phyloP scores from a whole-genome alignment of 2,329 filamentous ascomycete species.

The Fusarium incarnatum region DNA sequence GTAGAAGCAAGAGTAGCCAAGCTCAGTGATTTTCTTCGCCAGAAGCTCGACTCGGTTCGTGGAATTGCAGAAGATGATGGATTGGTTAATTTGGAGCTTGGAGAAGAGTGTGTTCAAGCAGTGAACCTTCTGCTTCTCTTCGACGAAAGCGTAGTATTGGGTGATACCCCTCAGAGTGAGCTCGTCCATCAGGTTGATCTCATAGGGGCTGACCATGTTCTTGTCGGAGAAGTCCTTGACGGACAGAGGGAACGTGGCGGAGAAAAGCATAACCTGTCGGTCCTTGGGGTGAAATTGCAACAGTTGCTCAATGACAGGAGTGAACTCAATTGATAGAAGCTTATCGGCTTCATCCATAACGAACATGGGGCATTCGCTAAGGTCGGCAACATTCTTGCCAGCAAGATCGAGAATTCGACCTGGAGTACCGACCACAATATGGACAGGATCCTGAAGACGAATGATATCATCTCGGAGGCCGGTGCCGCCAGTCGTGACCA shows the following conservation, averaged over 20 bases:
- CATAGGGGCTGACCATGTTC: slow-evolving; percentile 95
- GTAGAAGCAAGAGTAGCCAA: slow-evolving; percentile 99
- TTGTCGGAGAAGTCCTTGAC: slow-evolving; percentile 99
- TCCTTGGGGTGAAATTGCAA: slow-evolving; percentile 96
- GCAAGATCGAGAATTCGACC: slow-evolving; percentile 96
- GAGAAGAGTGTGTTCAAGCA: slow-evolving; percentile 99
- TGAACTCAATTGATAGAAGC: slow-evolving; percentile 95
- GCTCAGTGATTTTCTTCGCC: slow-evolving; percentile 98
- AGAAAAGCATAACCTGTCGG: slow-evolving; percentile 99
- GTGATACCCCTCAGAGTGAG: slow-evolving; percentile 97
- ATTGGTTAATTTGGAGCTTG: slow-evolving; percentile 99
- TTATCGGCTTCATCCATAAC: slow-evolving; percentile 99
- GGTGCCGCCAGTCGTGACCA: slow-evolving; percentile 98
- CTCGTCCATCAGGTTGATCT: slow-evolving; percentile 99
- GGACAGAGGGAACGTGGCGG: slow-evolving; percentile 95
- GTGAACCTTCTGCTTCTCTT: slow-evolving; percentile 99
- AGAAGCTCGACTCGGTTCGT: slow-evolving; percentile 97
- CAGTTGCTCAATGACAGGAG: slow-evolving; percentile 95
- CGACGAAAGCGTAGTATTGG: slow-evolving; percentile 98
- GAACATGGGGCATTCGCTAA: slow-evolving; percentile 96
- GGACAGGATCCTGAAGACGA: slow-evolving; percentile 90
- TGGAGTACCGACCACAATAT: slow-evolving; percentile 97
- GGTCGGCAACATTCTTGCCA: slow-evolving; percentile 94
- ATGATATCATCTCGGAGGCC: slow-evolving; percentile 96
- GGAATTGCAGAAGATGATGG: slow-evolving; percentile 99